Conservation (phyloP, 2,329 filamentous ascomycete species). For the Chalaropsis thielavioides region DNA sequence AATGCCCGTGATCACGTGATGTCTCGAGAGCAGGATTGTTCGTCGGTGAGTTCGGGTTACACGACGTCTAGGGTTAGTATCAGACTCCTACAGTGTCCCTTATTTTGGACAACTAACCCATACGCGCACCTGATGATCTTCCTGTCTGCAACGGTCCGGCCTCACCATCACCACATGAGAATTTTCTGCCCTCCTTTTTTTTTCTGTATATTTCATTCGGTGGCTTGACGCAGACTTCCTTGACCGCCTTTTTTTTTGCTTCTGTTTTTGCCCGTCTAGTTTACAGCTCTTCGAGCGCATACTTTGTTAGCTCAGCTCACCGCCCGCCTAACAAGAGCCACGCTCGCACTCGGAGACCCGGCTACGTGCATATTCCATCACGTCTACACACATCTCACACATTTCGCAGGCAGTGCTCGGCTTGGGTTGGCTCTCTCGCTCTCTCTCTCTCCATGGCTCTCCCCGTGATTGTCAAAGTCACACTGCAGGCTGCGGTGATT, state of each 20-base stretch:
- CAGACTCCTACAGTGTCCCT: background rate
- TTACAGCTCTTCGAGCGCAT: too few relatives aligned
- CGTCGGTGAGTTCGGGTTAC: background rate
- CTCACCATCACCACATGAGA: background rate
- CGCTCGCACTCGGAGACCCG: background rate
- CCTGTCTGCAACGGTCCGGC: background rate
- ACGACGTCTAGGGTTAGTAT: background rate
- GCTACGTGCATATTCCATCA: background rate
- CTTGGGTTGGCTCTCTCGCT: background rate
- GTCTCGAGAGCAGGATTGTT: background rate
- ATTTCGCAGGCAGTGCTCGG: too few relatives aligned
- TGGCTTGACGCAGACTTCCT: background rate
- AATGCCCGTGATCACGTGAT: background rate
- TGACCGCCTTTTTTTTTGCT: background rate
- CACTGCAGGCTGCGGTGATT: constrained; percentile 50
- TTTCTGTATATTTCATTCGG: background rate
- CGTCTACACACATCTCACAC: background rate
- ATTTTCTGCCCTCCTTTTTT: background rate
- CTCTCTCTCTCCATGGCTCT: constrained; percentile 13
- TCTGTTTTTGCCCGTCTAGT: background rate
- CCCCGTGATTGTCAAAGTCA: constrained; percentile 43
- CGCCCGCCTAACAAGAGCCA: background rate
- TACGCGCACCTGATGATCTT: too few relatives aligned
- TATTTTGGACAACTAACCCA: background rate
- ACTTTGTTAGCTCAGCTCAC: too few relatives aligned